Conservation (phyloP, 2,329 filamentous ascomycete genomes). For the Diplodia mutila region DNA sequence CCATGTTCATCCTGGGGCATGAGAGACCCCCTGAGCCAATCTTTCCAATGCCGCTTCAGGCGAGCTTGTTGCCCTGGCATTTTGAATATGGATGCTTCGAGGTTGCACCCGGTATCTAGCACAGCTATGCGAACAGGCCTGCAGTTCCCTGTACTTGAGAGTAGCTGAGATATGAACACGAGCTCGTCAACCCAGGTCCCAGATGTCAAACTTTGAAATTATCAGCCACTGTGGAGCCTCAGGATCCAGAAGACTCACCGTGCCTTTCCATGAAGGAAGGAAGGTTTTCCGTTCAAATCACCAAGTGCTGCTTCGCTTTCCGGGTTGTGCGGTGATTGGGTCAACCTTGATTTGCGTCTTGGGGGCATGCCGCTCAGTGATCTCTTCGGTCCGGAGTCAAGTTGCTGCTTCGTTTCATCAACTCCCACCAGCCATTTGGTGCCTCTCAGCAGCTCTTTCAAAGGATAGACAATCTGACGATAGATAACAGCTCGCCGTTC, state of each 20-base stretch:
- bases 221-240: background rate
- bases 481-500: background rate
- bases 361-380: background rate
- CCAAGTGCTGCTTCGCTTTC: no score
- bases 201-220: background rate
- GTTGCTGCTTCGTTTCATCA: background rate
- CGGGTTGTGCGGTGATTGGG: background rate
- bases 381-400: background rate
- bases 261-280: no score
- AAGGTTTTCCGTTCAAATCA: no score
- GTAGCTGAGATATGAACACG: background rate
- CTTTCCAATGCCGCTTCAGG: background rate
- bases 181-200: background rate
- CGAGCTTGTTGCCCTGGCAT: background rate
- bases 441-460: background rate
- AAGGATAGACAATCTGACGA: background rate
- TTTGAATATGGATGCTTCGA: background rate
- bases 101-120: background rate
- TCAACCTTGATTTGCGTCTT: background rate
- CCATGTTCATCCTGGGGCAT: background rate
- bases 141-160: fast-evolving
- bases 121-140: background rate
- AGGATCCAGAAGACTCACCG: no score
- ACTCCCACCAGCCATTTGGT: background rate
- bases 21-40: background rate